phyloP scores from a whole-genome alignment of 352 stramenopile species.

The Phytophthora pini region DNA sequence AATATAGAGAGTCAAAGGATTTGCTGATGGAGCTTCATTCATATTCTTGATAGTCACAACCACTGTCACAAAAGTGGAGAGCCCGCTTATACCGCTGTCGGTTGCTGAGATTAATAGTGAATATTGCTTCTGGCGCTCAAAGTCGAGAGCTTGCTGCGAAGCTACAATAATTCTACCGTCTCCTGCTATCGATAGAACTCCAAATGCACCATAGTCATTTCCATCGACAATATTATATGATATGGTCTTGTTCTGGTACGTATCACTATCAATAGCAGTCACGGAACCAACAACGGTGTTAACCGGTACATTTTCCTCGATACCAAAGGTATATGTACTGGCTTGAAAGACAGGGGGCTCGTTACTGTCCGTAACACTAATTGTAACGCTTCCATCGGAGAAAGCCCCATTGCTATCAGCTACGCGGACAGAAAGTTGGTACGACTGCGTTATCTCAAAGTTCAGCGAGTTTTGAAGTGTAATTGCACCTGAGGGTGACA shows the following conservation, averaged over 20 bases:
- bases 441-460: constrained; percentile 30
- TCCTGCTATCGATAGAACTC: constrained; percentile 43
- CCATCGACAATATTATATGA: constrained; percentile 49
- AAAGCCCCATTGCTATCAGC: constrained; percentile 23
- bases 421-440: constrained; percentile 18
- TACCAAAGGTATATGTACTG: constrained; percentile 36
- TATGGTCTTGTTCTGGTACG: constrained; percentile 60
- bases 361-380: constrained; percentile 54
- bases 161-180: constrained; percentile 45
- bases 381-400: constrained; percentile 27
- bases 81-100: constrained; percentile 13
- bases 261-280: constrained; percentile 46
- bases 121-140: constrained; percentile 41
- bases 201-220: constrained; percentile 52
- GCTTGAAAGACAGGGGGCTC: constrained; percentile 51
- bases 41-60: constrained; percentile 16
- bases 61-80: constrained; percentile 18
- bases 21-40: constrained; percentile 23
- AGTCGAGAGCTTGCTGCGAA: constrained; percentile 45
- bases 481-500: constrained; percentile 22
- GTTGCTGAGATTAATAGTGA: constrained; percentile 23
- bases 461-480: constrained; percentile 14
- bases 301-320: constrained; percentile 47
- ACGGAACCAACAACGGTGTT: constrained; percentile 42
- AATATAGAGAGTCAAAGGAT: constrained; percentile 17